A percentile compares a stretch with the other conserved stretches of the same genome.
Evolutionary conservation across 2,329 filamentous ascomycete genomes (phyloP).

Genomic region (Arthroderma uncinatum): DNA sequence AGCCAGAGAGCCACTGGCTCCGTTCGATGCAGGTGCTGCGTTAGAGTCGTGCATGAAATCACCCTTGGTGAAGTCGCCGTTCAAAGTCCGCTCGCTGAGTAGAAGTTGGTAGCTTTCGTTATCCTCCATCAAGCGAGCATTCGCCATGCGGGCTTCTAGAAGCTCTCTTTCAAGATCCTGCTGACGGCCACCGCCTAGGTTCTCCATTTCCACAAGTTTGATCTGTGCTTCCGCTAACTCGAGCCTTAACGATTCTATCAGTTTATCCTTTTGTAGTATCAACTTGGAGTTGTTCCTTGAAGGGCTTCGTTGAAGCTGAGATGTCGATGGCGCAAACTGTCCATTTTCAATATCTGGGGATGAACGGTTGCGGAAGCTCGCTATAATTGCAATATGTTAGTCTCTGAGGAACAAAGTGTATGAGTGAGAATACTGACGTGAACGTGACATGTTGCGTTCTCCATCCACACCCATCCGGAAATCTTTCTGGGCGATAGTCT

Average conservation of each 20-base stretch:
- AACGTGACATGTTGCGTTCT: slow-evolving; percentile 41
- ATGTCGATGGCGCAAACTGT: slow-evolving; percentile 69
- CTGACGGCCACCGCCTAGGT: slow-evolving; percentile 74
- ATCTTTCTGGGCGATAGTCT: slow-evolving; percentile 68
- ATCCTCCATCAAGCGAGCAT: slow-evolving; percentile 92
- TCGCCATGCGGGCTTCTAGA: slow-evolving; percentile 88
- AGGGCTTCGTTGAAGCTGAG: slow-evolving; percentile 73
- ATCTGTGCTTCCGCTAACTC: slow-evolving; percentile 93
- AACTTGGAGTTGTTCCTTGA: slow-evolving; percentile 83
- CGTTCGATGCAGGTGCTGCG: slow-evolving; percentile 28
- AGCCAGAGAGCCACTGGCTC: slow-evolving; percentile 52
- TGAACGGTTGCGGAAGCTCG: slow-evolving; percentile 42
- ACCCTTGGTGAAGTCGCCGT: slow-evolving; percentile 76
- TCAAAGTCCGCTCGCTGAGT: slow-evolving; percentile 86
- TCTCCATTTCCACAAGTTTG: slow-evolving; percentile 88
- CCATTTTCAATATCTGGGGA: slow-evolving; percentile 57
- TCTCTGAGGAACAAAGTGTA: background rate
- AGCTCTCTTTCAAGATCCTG: slow-evolving; percentile 84
- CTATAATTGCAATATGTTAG: slow-evolving; percentile 17
- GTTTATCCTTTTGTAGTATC: slow-evolving; percentile 86
- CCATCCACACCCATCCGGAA: slow-evolving; percentile 40
- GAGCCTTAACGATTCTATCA: slow-evolving; percentile 83
- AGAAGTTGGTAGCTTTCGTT: slow-evolving; percentile 97
- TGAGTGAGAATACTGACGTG: slow-evolving; percentile 33
- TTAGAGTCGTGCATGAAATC: slow-evolving; percentile 57